A percentile compares a stretch with the other conserved stretches of the same genome.
phyloP scores from a whole-genome alignment of 768 basidiomycete genomes.

The Lepiota venenata region DNA sequence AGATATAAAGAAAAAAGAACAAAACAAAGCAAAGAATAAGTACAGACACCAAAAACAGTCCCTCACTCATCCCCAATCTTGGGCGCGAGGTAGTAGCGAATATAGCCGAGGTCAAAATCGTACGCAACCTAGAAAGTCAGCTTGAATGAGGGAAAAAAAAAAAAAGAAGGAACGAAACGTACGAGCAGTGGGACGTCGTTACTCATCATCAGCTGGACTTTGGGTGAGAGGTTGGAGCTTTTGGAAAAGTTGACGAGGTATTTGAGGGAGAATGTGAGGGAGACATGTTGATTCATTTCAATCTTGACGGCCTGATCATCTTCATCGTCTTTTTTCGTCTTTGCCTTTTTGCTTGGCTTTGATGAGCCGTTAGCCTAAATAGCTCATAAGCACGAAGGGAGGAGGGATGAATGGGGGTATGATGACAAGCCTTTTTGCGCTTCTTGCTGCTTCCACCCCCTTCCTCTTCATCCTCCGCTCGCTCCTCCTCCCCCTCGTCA shows the following conservation, averaged over 20 bases:
- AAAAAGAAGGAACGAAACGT: slow-evolving; percentile 21
- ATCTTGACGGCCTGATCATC: slow-evolving; percentile 58
- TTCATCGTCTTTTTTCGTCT: slow-evolving; percentile 54
- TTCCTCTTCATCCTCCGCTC: slow-evolving; percentile 51
- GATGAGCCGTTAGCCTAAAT: slow-evolving; percentile 31
- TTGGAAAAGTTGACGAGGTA: slow-evolving; percentile 98
- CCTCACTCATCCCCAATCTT: slow-evolving; percentile 15
- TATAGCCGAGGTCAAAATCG: slow-evolving; percentile 14
- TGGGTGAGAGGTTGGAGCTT: slow-evolving; percentile 67
- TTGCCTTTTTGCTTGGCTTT: slow-evolving; percentile 47
- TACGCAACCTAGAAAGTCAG: slow-evolving; percentile 14
- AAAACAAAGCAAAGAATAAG: no score
- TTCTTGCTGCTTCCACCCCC: slow-evolving; percentile 58
- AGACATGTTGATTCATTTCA: slow-evolving; percentile 88
- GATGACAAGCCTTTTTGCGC: slow-evolving; percentile 55
- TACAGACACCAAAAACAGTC: no score
- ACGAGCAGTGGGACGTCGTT: slow-evolving; percentile 90
- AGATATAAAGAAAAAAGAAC: no score
- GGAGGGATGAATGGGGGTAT: neutral
- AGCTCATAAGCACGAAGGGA: slow-evolving; percentile 4
- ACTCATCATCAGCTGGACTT: slow-evolving; percentile 84
- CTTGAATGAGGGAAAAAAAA: neutral
- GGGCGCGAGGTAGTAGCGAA: slow-evolving; percentile 18
- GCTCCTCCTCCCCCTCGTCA: slow-evolving; percentile 50
- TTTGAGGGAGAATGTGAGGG: slow-evolving; percentile 92